Base-by-base conservation (phyloP, 2,329 filamentous ascomycete genomes). In the Sphaerostilbella broomeana region DNA sequence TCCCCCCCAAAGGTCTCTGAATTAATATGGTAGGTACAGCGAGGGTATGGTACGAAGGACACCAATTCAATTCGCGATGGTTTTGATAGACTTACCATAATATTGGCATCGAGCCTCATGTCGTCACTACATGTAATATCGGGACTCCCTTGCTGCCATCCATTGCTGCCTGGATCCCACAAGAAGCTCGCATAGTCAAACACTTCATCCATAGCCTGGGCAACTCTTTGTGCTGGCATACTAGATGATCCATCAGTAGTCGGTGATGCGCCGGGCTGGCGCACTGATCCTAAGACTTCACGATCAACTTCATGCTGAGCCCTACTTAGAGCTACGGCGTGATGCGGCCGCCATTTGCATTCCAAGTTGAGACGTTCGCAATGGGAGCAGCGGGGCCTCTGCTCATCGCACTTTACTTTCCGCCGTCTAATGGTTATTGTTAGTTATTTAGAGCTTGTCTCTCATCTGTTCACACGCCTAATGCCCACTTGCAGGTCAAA, bases 341-440 rank as follows among this genome's bases (percentile, higher is more conserved):
- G 40, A 34, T 28, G 28, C 5, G 61, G 53, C 26, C 62, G 62
- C 71, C 71, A 74, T 44, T 64, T 67, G 55, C 70, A 74, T 40
- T 73, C 64, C 33, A 74, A 57, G 44, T 72, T 72, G 10, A 73
- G 55, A 22, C 71, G 61, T 48, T 70, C 67, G 52, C 70, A 73
- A 48, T 73, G 70, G 27, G 61, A 68, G 47, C 71, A 74, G 29
- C 65, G 55, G 9, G 70, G 70, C 16, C 67, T 59, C 41, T 65
- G 62, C 53, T 75, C 71, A 42, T 74, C 69, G 19, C 43, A 45
- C 13, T 45, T 45, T 2, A 45, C 39, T 34, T 42, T 45, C 20
- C 43, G 43, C 12, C 39, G 43, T 31, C 43, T n/a, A n/a, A n/a
- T n/a, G n/a, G n/a, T n/a, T n/a, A n/a, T n/a, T n/a, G n/a, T n/a